Base-by-base conservation (phyloP, 1,284 basidiomycete species). In the Golubevia sp. region DNA sequence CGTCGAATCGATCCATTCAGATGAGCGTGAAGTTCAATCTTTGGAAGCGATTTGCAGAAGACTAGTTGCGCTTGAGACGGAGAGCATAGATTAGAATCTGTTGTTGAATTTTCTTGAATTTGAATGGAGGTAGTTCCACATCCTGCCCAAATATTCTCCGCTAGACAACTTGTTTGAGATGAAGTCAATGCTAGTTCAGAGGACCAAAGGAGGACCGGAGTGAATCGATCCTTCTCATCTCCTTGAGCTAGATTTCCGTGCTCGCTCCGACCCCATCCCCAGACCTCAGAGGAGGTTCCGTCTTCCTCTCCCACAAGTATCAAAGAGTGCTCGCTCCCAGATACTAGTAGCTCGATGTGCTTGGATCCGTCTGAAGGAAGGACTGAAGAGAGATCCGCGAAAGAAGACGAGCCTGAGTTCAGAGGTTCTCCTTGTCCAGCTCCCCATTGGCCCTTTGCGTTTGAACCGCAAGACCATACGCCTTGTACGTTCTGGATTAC, bases 11-110 rank as follows among this genome's bases (percentile, higher is more conserved):
- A 65, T 58, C 70, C 67, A 48, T 70, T 70, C 21, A 74, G 64
- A 56, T 72, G 72, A 3, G 72, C 70, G 54, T 74, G 72, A 5
- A 72, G 67, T 49, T 72, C 70, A 51, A 74, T 58, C 23, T 74
- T 70, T 56, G 72, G 69, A 18, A 71, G 55, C 11, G 30, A 34
- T 11, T 34, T 34, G 30, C 30, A 34, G 30, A 34, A 34, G 5
- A 5, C 30, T 34, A 34, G 11, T 34, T 34, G 30, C 30, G 4
- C 11, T 11, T 34, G 4, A 5, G 30, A 34, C 11, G 30, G 30
- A 34, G 30, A 34, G 2, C 5, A 18, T 0, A 13, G 51, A 20
- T 20, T 58, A 50, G 53, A 48, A 15, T 5, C 7, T 51, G 11
- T 34, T 54, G 18, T 11, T 18, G 21, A 20, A 11, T 34, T 54